A percentile compares a stretch with the other conserved stretches of the same genome.
Evolutionary conservation across 495 filamentous ascomycete genomes (phyloP).

Genomic region (Trichoderma erinaceum): DNA sequence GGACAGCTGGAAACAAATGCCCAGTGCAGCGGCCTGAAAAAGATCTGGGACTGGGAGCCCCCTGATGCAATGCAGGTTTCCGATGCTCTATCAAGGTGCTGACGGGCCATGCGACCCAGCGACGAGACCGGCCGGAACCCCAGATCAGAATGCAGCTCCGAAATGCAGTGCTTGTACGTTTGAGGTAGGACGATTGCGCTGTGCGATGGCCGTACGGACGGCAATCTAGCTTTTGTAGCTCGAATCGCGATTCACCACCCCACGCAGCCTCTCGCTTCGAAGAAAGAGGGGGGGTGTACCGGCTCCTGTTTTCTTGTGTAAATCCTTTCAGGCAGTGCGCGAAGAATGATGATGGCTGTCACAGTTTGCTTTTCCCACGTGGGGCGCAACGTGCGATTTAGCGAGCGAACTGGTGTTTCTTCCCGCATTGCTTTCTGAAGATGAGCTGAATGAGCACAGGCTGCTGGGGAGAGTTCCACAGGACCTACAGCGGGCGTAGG

Average conservation of each 20-base stretch:
- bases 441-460: neutral
- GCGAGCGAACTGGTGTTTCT: neutral
- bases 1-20: neutral
- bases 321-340: neutral
- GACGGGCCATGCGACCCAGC: neutral
- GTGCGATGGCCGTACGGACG: neutral
- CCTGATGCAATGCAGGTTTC: slow-evolving; percentile 8
- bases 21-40: neutral
- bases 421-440: neutral
- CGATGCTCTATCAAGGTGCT: slow-evolving; percentile 4
- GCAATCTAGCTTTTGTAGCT: neutral
- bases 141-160: neutral
- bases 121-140: neutral
- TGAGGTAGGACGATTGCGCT: neutral
- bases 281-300: neutral
- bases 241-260: neutral
- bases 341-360: neutral
- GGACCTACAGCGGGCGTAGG: slow-evolving; percentile 6
- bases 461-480: neutral
- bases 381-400: slow-evolving; percentile 1
- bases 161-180: neutral
- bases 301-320: too few relatives aligned
- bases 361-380: slow-evolving; percentile 5
- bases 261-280: slow-evolving; percentile 13
- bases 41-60: neutral